Evolutionary conservation across 441 rosid species (phyloP).

Genomic region (Capsella rubella): DNA sequence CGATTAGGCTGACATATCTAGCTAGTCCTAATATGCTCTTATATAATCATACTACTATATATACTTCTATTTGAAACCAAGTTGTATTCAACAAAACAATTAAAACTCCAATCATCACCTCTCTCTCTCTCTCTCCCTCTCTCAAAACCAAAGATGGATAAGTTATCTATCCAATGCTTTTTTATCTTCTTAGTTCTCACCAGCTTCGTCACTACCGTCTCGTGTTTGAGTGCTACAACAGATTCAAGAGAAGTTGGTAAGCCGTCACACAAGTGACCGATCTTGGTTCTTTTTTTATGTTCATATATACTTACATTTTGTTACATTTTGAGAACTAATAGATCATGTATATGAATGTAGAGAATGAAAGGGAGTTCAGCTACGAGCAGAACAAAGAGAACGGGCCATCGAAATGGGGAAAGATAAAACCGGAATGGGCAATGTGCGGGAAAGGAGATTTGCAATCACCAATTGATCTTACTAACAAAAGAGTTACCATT

Average conservation of each 20-base stretch:
- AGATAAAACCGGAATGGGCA: constrained; percentile 68
- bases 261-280: not conserved
- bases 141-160: constrained; percentile 20
- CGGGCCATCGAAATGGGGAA: constrained; percentile 78
- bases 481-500: constrained; percentile 55
- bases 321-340: not conserved
- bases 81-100: constrained; percentile 27
- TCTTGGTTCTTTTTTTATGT: not conserved
- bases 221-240: constrained; percentile 23
- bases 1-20: constrained; percentile 24
- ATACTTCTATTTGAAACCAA: constrained; percentile 10
- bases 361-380: constrained; percentile 67
- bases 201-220: constrained; percentile 7
- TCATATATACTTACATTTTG: not conserved
- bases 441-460: constrained; percentile 68
- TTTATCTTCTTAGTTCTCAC: constrained; percentile 29
- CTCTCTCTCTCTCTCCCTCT: not conserved
- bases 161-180: constrained; percentile 3
- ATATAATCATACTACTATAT: constrained; percentile 26
- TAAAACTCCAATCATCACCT: constrained; percentile 20
- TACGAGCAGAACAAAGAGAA: constrained; percentile 45
- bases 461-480: constrained; percentile 84
- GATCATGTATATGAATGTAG: constrained; percentile 44
- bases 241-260: constrained; percentile 38
- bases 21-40: constrained; percentile 3